A percentile compares a stretch with the other conserved stretches of the same genome.
Conservation (phyloP, 305 asterid species). For the Rubia peregrina region DNA sequence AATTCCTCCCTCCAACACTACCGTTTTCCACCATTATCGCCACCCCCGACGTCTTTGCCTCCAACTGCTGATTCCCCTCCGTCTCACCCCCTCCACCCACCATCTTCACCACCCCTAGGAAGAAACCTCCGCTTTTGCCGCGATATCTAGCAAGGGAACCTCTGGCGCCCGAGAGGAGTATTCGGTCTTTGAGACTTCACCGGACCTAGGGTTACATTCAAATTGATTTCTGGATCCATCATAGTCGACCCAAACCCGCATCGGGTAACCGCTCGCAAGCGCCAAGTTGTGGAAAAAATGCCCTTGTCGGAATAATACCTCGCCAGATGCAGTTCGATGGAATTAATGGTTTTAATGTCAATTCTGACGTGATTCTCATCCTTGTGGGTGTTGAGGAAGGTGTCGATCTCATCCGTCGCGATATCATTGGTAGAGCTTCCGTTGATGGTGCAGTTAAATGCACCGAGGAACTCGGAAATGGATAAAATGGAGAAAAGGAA, state of each 20-base stretch:
- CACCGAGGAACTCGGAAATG: conserved; percentile 26
- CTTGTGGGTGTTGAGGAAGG: conserved; percentile 30
- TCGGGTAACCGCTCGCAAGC: conserved; percentile 22
- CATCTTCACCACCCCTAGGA: too few relatives aligned
- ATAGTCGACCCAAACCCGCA: conserved; percentile 12
- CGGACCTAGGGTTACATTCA: conserved; percentile 49
- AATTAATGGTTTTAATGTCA: conserved; percentile 30
- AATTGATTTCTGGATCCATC: conserved; percentile 1
- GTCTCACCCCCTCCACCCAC: too few relatives aligned
- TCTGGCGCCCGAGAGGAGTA: conserved; percentile 33
- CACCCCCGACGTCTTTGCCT: too few relatives aligned
- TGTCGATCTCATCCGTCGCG: conserved; percentile 50
- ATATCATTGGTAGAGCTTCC: conserved; percentile 37
- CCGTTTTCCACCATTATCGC: too few relatives aligned
- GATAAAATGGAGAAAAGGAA: too few relatives aligned
- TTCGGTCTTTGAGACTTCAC: conserved; percentile 24
- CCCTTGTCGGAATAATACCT: conserved; percentile 16
- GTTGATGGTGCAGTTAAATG: conserved; percentile 5
- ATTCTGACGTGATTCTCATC: conserved; percentile 51
- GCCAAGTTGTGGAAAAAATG: conserved; percentile 25
- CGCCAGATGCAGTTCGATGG: conserved; percentile 18
- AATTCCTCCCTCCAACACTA: too few relatives aligned
- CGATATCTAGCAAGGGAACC: too few relatives aligned
- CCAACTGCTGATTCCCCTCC: too few relatives aligned
- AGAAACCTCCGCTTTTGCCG: too few relatives aligned